Base-by-base conservation (phyloP, 148 eudicot genomes). In the Polygonum aviculare region DNA sequence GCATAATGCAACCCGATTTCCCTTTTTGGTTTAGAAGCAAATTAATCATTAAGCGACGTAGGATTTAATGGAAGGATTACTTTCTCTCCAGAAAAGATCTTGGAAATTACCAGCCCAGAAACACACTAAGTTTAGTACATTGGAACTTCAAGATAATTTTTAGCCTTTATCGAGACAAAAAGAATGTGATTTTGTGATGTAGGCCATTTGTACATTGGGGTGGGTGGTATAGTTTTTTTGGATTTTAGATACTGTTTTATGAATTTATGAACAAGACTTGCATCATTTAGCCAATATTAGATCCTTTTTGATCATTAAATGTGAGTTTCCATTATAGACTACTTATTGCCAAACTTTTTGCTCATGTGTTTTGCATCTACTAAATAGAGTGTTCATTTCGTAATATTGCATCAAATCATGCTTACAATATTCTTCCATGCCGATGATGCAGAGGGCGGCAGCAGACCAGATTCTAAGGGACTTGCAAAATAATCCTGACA, bases 381-480 rank as follows among this genome's bases (percentile, higher is more conserved):
- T 15, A 9, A 6, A 69, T 26, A 60, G 35, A 2, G 12, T 60
- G 67, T 26, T 22, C 33, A 8, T 60, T 60, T 60, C 36, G 22
- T 26, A 22, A 8, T 19, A 8, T 21, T 60, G 33, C 63, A 31
- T 31, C 2, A 63, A 63, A 63, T 4, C 5, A 63, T 63, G 22
- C 75, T 57, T 31, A 48, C 7, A 18, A 16, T 52, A 14, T 41
- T 54, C 16, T 72, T 36, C 71, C 26, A 40, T 31, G 12, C n/a
- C 49, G 75, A 69, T 77, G 59, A 69, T 45, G 39, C 90, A 95
- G 98, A 95, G 98, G 87, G 79, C 94, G 60, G 94, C 97, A 22
- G 98, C 98, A 6, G 97, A 95, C 72, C 94, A 85, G 82, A 92
- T 95, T 71, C 82, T 95, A 81, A 92, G 97, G 76, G 97, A 92